phyloP scores from a whole-genome alignment of 2,329 filamentous ascomycete genomes.

The Fusarium sp. region DNA sequence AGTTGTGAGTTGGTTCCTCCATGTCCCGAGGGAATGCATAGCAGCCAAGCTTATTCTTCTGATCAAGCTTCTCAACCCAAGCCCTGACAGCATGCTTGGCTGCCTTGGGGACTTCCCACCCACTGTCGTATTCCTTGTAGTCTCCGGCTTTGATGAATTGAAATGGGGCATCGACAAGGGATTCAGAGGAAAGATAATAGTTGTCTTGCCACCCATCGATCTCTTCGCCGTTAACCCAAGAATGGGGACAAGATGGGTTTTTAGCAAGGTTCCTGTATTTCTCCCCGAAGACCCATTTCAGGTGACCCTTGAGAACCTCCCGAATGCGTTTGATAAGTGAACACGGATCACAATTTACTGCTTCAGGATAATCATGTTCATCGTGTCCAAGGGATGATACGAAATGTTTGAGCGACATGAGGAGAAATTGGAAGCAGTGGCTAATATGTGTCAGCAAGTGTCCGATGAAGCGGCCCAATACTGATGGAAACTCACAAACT shows the following conservation, averaged over 20 bases:
- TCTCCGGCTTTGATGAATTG: not conserved
- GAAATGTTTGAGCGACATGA: not conserved
- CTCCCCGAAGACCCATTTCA: not conserved
- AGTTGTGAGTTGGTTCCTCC: not conserved
- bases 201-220: rapidly evolving
- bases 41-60: not conserved
- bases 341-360: rapidly evolving
- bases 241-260: rapidly evolving
- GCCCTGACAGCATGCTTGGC: not conserved
- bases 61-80: not conserved
- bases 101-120: not conserved
- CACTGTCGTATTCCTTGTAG: not conserved
- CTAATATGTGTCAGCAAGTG: not conserved
- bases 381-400: rapidly evolving
- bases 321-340: not conserved
- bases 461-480: rapidly evolving
- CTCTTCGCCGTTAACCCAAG: not conserved
- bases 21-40: not conserved
- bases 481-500: not conserved
- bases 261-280: rapidly evolving
- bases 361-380: rapidly evolving
- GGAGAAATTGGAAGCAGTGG: not conserved
- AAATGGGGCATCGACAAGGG: not conserved
- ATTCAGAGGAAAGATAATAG: rapidly evolving
- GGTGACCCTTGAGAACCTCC: not conserved